Conservation (phyloP, 768 basidiomycete species). For the Tubosaeta sp. region DNA sequence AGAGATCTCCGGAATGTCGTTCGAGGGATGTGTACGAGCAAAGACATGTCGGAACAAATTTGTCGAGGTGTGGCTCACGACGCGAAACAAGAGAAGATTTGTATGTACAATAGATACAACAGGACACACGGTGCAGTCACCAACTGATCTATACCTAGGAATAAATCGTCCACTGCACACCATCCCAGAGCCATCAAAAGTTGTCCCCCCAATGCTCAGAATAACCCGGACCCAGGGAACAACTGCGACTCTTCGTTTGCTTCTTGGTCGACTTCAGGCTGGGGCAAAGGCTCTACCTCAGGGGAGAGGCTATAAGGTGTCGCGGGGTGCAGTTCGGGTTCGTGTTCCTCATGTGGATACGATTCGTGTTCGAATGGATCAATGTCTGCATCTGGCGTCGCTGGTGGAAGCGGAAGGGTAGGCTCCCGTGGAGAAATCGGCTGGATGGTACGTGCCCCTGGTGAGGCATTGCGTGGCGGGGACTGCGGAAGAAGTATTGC, state of each 20-base stretch:
- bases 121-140: conserved; percentile 7
- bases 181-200: background rate
- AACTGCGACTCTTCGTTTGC: conserved; percentile 33
- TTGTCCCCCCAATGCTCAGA: conserved; percentile 19
- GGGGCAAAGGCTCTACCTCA: conserved; percentile 6
- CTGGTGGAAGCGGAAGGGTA: conserved; percentile 13
- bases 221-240: conserved; percentile 43
- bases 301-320: conserved; percentile 29
- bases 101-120: conserved; percentile 22
- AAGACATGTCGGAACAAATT: conserved; percentile 14
- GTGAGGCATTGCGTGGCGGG: conserved; percentile 1
- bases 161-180: background rate
- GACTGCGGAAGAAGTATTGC: conserved; percentile 9
- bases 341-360: conserved; percentile 18
- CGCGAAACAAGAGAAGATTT: background rate
- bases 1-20: conserved; percentile 9
- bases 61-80: background rate
- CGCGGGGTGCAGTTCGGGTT: conserved; percentile 10
- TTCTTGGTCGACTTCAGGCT: conserved; percentile 17
- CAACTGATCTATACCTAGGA: conserved; percentile 14
- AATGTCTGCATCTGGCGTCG: conserved; percentile 29
- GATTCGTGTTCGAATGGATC: conserved; percentile 33
- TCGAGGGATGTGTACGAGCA: conserved; percentile 9
- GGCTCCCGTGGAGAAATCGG: conserved; percentile 9
- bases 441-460: conserved; percentile 3